phyloP scores from a whole-genome alignment of 225 moss, liverwort and hornwort species.

The Antitrichia curtipendula region DNA sequence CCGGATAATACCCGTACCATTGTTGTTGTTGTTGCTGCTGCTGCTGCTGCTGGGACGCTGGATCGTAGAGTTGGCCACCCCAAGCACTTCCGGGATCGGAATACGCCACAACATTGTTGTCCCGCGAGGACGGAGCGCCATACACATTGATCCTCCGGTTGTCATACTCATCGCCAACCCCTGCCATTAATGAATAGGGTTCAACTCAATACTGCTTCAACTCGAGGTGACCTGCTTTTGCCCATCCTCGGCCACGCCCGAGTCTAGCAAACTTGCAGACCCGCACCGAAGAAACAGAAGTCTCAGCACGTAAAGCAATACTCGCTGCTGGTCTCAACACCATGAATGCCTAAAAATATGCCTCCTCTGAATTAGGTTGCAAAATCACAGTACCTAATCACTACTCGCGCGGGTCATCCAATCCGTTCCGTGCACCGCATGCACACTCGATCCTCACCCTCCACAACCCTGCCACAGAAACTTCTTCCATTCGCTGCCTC shows the following conservation, averaged over 20 bases:
- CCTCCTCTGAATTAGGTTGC: not conserved
- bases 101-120: constrained; percentile 12
- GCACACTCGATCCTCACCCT: not conserved
- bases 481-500: not conserved
- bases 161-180: constrained; percentile 61
- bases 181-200: constrained; percentile 41
- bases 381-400: not conserved
- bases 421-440: not conserved
- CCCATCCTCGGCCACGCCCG: constrained; percentile 14
- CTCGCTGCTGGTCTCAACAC: not conserved
- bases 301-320: not conserved
- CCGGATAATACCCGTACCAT: constrained; percentile 61
- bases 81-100: constrained; percentile 41
- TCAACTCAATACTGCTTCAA: constrained; percentile 29
- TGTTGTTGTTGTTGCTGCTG: constrained; percentile 9
- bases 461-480: not conserved
- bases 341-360: not conserved
- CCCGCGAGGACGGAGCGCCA: constrained; percentile 17
- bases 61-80: constrained; percentile 24
- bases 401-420: not conserved
- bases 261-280: constrained; percentile 9
- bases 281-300: constrained; percentile 1
- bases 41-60: constrained; percentile 32
- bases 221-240: constrained; percentile 7
- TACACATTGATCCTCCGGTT: constrained; percentile 37